These are phyloP conservation scores for Acanthamoeba rhysodes DNA, from an alignment of 208 protist species.

Conservation along the genomic window DNA sequence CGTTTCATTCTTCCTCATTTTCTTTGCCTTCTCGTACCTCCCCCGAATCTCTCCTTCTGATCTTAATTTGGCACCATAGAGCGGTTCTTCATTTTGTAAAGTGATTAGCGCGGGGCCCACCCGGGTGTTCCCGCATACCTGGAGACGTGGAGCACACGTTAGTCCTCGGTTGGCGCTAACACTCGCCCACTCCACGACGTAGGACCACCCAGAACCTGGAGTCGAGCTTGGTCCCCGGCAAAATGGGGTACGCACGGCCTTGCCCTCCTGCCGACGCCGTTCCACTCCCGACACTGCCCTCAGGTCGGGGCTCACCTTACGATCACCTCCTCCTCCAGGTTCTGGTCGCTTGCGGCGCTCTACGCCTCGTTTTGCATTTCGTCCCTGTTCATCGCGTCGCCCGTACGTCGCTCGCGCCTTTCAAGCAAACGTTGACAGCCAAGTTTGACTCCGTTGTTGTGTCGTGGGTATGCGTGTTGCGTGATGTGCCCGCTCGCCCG, in stretches of 20 bases:
- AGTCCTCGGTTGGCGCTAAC: background rate
- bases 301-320: background rate
- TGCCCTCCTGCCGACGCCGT: background rate
- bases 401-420: background rate
- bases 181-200: background rate
- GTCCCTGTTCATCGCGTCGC: constrained; percentile 49
- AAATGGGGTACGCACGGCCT: background rate
- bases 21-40: constrained; percentile 51
- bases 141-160: too few species aligned
- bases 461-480: too few species aligned
- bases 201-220: constrained; percentile 57
- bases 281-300: background rate
- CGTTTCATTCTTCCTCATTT: constrained; percentile 11
- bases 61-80: background rate
- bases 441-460: too few species aligned
- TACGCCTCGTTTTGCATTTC: constrained; percentile 65
- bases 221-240: constrained; percentile 34
- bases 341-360: constrained; percentile 31
- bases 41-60: background rate
- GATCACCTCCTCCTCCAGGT: background rate
- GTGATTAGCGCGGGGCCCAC: too few species aligned
- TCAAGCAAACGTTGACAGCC: background rate
- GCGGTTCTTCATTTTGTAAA: background rate
- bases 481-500: too few species aligned
- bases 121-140: too few species aligned